These are phyloP conservation scores for Manihot esculenta DNA, from an alignment of 441 rosid species.

Conservation along the genomic window DNA sequence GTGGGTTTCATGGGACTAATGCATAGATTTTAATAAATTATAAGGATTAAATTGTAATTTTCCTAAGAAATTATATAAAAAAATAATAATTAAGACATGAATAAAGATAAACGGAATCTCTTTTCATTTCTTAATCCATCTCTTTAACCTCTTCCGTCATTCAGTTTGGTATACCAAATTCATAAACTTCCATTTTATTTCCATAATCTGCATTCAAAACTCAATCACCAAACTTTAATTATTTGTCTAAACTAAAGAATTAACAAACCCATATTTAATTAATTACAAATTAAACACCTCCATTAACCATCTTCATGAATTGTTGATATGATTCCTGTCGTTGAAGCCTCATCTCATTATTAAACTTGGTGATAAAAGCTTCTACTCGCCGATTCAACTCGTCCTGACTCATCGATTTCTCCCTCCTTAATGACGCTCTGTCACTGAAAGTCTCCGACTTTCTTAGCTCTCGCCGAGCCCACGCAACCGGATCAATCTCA, in stretches of 20 bases:
- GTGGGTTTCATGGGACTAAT: too few species aligned
- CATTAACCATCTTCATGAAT: slow-evolving; percentile 38
- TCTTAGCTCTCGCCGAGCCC: slow-evolving; percentile 32
- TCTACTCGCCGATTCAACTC: slow-evolving; percentile 73
- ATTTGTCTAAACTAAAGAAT: not conserved
- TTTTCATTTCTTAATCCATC: too few species aligned
- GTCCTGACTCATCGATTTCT: slow-evolving; percentile 70
- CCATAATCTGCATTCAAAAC: too few species aligned
- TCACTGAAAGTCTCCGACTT: slow-evolving; percentile 40
- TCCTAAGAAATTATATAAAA: too few species aligned
- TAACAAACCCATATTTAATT: not conserved
- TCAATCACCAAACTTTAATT: not conserved
- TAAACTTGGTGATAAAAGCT: slow-evolving; percentile 64
- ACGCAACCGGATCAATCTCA: slow-evolving; percentile 23
- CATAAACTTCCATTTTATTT: too few species aligned
- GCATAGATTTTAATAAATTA: too few species aligned
- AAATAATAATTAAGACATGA: too few species aligned
- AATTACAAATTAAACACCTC: slow-evolving; percentile 12
- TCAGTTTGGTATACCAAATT: too few species aligned
- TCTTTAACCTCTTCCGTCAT: too few species aligned
- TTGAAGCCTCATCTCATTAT: slow-evolving; percentile 68
- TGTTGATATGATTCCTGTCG: slow-evolving; percentile 56
- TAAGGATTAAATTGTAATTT: too few species aligned
- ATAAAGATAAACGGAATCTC: too few species aligned
- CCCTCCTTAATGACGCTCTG: slow-evolving; percentile 39